A percentile compares a stretch with the other conserved stretches of the same genome.
These are phyloP conservation scores for Eucalyptus leucophloia DNA, from an alignment of 345 rosid genomes.

Conservation along the genomic window DNA sequence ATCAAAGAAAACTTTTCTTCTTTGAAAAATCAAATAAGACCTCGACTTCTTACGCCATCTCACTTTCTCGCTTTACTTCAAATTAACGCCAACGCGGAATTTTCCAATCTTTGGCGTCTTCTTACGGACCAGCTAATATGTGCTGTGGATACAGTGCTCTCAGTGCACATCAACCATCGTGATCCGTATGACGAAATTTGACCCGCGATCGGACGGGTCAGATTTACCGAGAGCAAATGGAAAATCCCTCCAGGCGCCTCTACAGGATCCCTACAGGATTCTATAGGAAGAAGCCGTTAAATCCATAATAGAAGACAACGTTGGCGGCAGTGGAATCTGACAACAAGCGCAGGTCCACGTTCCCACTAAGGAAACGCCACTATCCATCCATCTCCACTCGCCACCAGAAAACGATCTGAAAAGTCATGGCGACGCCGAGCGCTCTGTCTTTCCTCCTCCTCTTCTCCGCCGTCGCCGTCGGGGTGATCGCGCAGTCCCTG, in stretches of 20 bases:
- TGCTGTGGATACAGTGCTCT: not conserved
- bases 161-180: not conserved
- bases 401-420: not conserved
- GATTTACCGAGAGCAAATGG: not conserved
- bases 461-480: not conserved
- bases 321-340: not conserved
- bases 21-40: not conserved
- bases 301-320: not conserved
- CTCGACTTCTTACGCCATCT: not conserved
- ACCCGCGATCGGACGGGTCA: not conserved
- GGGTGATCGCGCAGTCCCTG: slow-evolving; percentile 37
- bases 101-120: not conserved
- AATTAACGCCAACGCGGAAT: not conserved
- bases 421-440: not conserved
- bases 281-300: not conserved
- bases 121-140: not conserved
- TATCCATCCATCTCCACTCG: not conserved
- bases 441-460: not conserved
- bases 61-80: not conserved
- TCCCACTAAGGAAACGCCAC: not conserved
- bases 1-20: not conserved
- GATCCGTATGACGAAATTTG: not conserved
- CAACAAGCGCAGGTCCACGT: not conserved
- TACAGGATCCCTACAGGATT: not conserved
- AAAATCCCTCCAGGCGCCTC: not conserved